Percentiles rank a stretch among this genome's conserved stretches.
Evolutionary conservation across 2,329 filamentous ascomycete genomes (phyloP).

Genomic region (Fusarium irregulare): DNA sequence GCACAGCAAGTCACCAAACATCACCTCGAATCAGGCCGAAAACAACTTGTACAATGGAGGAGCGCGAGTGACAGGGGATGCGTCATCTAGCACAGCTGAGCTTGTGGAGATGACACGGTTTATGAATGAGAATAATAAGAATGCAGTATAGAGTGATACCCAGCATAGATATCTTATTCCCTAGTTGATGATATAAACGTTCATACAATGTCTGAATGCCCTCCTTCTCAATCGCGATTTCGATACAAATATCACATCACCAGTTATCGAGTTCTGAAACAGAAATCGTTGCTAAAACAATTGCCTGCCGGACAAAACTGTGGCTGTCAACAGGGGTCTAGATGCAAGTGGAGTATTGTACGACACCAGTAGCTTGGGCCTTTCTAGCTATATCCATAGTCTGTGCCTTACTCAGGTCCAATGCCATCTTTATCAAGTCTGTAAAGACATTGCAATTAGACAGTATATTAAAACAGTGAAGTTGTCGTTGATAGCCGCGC

Average conservation of each 20-base stretch:
- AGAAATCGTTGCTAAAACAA: background rate
- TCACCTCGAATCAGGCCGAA: background rate
- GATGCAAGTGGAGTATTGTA: background rate
- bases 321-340: background rate
- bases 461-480: background rate
- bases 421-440: background rate
- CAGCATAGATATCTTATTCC: background rate
- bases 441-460: fast-evolving
- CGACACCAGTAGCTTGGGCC: background rate
- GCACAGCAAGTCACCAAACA: background rate
- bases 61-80: background rate
- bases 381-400: background rate
- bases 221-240: background rate
- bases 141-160: background rate
- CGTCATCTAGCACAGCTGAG: conserved; percentile 6
- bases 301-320: background rate
- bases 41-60: background rate
- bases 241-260: fast-evolving
- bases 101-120: conserved; percentile 8
- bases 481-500: no score
- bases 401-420: background rate
- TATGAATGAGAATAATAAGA: background rate
- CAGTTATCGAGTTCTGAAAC: fast-evolving
- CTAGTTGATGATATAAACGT: background rate
- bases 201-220: background rate